These are phyloP conservation scores for Mallotus japonicus DNA, from an alignment of 441 rosid species.

Conservation along the genomic window DNA sequence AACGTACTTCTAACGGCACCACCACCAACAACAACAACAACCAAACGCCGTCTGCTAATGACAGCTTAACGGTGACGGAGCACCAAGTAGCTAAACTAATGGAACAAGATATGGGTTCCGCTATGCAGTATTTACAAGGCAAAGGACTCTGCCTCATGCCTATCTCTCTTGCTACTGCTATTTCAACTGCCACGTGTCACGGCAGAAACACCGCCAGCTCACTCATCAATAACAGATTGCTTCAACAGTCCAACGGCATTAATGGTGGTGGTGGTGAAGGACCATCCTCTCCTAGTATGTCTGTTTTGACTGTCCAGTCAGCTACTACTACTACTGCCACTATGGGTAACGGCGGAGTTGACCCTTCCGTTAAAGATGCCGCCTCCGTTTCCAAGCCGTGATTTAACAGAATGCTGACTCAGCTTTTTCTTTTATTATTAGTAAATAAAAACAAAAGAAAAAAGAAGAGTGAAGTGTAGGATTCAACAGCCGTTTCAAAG, in stretches of 20 bases:
- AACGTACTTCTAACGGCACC: slow-evolving; percentile 10
- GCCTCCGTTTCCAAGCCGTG: slow-evolving; percentile 74
- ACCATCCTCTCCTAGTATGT: slow-evolving; percentile 68
- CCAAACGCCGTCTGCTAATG: slow-evolving; percentile 32
- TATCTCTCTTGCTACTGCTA: slow-evolving; percentile 78
- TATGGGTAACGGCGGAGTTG: slow-evolving; percentile 38
- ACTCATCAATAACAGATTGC: slow-evolving; percentile 18
- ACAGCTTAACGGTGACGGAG: slow-evolving; percentile 48
- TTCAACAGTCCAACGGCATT: slow-evolving; percentile 36
- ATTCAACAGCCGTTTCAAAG: slow-evolving; percentile 33
- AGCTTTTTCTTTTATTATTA: background rate
- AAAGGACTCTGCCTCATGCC: slow-evolving; percentile 98
- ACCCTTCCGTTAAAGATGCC: slow-evolving; percentile 57
- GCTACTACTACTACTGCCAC: slow-evolving; percentile 22
- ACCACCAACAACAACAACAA: slow-evolving; percentile 27
- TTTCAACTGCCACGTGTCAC: slow-evolving; percentile 69
- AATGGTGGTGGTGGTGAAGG: slow-evolving; percentile 30
- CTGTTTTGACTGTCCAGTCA: slow-evolving; percentile 74
- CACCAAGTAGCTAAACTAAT: slow-evolving; percentile 89
- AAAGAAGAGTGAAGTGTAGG: slow-evolving; percentile 17
- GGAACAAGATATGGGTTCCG: slow-evolving; percentile 97
- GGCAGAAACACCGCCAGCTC: slow-evolving; percentile 30
- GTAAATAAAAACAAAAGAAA: background rate
- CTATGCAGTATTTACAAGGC: slow-evolving; percentile 95
- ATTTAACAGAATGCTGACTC: slow-evolving; percentile 30